Conservation (phyloP, 768 basidiomycete genomes). For the Pleurotus djamor region DNA sequence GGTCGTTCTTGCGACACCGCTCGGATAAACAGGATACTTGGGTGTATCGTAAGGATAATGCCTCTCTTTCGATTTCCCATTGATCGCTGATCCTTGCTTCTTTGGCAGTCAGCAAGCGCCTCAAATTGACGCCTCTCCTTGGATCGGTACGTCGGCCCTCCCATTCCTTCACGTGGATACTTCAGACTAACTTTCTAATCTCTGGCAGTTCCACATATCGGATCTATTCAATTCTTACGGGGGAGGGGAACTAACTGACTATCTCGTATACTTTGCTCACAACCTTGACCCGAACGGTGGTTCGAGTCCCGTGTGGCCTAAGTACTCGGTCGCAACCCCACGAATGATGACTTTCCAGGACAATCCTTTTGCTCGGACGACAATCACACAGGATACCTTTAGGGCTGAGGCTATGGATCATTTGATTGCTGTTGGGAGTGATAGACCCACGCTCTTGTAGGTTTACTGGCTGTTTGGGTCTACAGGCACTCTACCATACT, state of each 20-base stretch:
- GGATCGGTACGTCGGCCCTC: slow-evolving; percentile 25
- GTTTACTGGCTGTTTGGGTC: neutral
- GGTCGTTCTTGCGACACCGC: slow-evolving; percentile 27
- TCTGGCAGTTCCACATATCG: slow-evolving; percentile 25
- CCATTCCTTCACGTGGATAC: neutral
- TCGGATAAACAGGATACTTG: slow-evolving; percentile 32
- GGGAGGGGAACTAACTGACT: slow-evolving; percentile 27
- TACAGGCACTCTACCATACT: too few species aligned
- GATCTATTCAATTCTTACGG: slow-evolving; percentile 27
- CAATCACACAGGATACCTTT: slow-evolving; percentile 26
- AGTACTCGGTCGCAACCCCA: neutral
- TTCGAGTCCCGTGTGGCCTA: slow-evolving; percentile 26
- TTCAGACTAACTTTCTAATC: slow-evolving; percentile 18
- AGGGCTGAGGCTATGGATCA: slow-evolving; percentile 22
- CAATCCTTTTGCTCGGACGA: neutral
- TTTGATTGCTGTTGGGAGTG: slow-evolving; percentile 10
- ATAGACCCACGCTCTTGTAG: neutral
- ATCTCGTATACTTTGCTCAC: slow-evolving; percentile 30
- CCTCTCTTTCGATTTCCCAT: neutral
- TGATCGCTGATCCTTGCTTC: neutral
- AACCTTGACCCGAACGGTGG: slow-evolving; percentile 31
- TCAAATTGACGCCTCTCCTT: slow-evolving; percentile 24
- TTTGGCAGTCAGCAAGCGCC: slow-evolving; percentile 27
- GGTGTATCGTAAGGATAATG: slow-evolving; percentile 30
- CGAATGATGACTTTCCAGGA: neutral